phyloP scores from a whole-genome alignment of 306 rosid genomes.

The Elaeagnus macrophylla region DNA sequence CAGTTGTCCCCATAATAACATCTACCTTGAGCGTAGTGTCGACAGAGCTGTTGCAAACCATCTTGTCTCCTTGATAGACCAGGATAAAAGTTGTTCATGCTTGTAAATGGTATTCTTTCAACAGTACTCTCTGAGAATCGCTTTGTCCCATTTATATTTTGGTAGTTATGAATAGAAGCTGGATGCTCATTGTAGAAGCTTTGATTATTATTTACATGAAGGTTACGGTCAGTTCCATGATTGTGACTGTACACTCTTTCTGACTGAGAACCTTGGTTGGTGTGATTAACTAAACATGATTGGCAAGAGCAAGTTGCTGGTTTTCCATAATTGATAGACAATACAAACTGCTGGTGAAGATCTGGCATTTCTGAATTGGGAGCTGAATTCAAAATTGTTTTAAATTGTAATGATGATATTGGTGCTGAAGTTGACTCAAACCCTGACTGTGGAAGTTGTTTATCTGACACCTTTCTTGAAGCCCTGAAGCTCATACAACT shows the following conservation, averaged over 20 bases:
- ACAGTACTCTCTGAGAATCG: conserved; percentile 11
- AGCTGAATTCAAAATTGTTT: neutral
- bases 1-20: conserved; percentile 62
- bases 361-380: conserved; percentile 7
- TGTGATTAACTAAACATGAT: too few relatives aligned
- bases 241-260: neutral
- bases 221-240: conserved; percentile 3
- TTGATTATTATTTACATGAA: conserved; percentile 7
- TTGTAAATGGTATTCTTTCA: conserved; percentile 30
- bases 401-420: conserved; percentile 13
- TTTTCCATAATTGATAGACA: neutral
- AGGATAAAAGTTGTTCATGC: conserved; percentile 17
- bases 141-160: conserved; percentile 5
- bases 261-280: conserved; percentile 17
- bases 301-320: too few relatives aligned
- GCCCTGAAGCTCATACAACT: conserved; percentile 35
- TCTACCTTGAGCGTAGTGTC: conserved; percentile 47
- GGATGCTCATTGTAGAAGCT: too few relatives aligned
- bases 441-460: conserved; percentile 27
- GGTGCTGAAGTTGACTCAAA: conserved; percentile 19
- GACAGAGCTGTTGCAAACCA: conserved; percentile 36
- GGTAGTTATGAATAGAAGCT: conserved; percentile 1
- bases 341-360: neutral
- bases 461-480: conserved; percentile 27
- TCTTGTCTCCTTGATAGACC: conserved; percentile 11